Conservation (phyloP, 2,329 filamentous ascomycete species). For the Trichoderma koningiopsis region DNA sequence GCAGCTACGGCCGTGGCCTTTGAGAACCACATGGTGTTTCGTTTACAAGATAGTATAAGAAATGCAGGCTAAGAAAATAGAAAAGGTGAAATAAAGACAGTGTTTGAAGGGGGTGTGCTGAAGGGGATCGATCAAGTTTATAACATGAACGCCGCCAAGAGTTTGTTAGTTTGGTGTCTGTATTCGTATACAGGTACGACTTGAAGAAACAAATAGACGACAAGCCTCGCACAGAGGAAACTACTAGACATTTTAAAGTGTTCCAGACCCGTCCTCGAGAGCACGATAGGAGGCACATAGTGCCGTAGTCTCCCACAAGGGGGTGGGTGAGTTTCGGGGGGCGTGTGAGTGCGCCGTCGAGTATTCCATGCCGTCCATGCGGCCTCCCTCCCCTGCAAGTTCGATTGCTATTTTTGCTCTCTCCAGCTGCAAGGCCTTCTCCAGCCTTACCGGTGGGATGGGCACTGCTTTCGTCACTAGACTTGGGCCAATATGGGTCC, state of each 20-base stretch:
- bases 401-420: constrained; percentile 19
- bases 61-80: background rate
- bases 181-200: background rate
- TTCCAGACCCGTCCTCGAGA: background rate
- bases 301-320: background rate
- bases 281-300: background rate
- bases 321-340: background rate
- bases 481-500: background rate
- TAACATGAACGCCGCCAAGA: background rate
- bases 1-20: constrained; percentile 19
- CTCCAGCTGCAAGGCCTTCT: background rate
- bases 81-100: background rate
- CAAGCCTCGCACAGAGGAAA: background rate
- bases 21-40: constrained; percentile 25
- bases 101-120: background rate
- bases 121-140: background rate
- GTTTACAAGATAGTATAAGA: no score
- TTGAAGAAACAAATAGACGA: background rate
- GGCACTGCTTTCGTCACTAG: constrained; percentile 14
- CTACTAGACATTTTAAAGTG: background rate
- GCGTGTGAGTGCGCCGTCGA: background rate
- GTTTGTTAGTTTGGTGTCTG: background rate
- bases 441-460: constrained; percentile 13
- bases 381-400: background rate
- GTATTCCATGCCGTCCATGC: background rate